phyloP scores from a whole-genome alignment of 345 rosid species.

The Lumnitzera littorea region DNA sequence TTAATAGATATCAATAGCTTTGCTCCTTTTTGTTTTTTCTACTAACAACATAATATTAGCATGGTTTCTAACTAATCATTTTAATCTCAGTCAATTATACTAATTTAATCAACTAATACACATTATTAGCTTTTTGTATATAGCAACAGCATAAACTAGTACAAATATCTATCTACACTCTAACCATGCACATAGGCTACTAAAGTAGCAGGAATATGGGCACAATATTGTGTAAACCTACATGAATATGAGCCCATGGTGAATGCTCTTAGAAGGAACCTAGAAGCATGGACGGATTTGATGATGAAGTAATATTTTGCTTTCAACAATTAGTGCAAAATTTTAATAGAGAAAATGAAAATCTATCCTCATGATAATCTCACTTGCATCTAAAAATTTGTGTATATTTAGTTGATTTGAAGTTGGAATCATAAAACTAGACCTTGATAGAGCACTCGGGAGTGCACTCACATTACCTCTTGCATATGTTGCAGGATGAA shows the following conservation, averaged over 20 bases:
- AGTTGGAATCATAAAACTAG: conserved; percentile 82
- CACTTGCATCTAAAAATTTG: too few relatives aligned
- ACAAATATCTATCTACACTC: background rate
- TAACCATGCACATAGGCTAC: conserved; percentile 63
- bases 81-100: too few relatives aligned
- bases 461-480: conserved; percentile 61
- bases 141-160: background rate
- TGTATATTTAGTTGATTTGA: conserved; percentile 53
- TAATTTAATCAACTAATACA: too few relatives aligned
- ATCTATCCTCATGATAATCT: too few relatives aligned
- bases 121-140: too few relatives aligned
- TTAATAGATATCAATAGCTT: too few relatives aligned
- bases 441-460: conserved; percentile 70
- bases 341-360: too few relatives aligned
- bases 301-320: conserved; percentile 99
- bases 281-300: conserved; percentile 91
- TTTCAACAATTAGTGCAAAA: too few relatives aligned
- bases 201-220: conserved; percentile 78
- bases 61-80: too few relatives aligned
- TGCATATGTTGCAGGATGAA: conserved; percentile 68
- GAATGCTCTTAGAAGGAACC: conserved; percentile 67
- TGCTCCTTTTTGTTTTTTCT: too few relatives aligned
- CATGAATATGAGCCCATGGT: conserved; percentile 79
- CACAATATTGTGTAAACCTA: conserved; percentile 67
- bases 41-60: too few relatives aligned